These are phyloP conservation scores for Xylariaceae sp. DNA, from an alignment of 2,329 filamentous ascomycete species.

Conservation along the genomic window DNA sequence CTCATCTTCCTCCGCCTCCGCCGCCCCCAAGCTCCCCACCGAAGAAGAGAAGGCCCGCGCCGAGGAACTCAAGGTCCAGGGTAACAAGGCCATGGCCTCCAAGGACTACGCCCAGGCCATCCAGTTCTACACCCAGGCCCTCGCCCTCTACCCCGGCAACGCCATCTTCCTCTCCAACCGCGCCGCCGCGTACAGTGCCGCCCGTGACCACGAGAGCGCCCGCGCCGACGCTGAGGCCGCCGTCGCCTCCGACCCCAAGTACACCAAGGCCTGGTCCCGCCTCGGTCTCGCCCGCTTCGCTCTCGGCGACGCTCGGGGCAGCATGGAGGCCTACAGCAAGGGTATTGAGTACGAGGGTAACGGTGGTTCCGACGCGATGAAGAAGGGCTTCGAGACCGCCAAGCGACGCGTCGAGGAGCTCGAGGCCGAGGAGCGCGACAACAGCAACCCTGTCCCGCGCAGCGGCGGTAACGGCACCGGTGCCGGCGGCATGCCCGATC, in stretches of 20 bases:
- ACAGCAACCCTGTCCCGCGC: slow-evolving; percentile 42
- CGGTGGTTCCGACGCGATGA: slow-evolving; percentile 94
- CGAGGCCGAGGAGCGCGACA: slow-evolving; percentile 47
- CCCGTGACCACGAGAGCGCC: slow-evolving; percentile 77
- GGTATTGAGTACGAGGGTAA: slow-evolving; percentile 93
- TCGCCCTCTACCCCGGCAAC: slow-evolving; percentile 75
- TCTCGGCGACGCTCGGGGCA: slow-evolving; percentile 81
- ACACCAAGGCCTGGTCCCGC: slow-evolving; percentile 96
- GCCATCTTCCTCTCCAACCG: slow-evolving; percentile 97
- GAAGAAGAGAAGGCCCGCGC: slow-evolving; percentile 70
- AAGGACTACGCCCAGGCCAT: slow-evolving; percentile 85
- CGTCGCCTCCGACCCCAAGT: slow-evolving; percentile 79
- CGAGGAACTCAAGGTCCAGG: slow-evolving; percentile 81
- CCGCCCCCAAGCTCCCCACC: slow-evolving; percentile 34
- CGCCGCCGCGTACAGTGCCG: slow-evolving; percentile 84
- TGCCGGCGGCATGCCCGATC: slow-evolving; percentile 62
- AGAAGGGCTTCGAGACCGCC: slow-evolving; percentile 91
- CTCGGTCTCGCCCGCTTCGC: slow-evolving; percentile 89
- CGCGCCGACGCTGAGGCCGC: slow-evolving; percentile 86
- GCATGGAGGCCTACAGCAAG: slow-evolving; percentile 89
- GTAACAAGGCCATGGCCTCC: slow-evolving; percentile 90
- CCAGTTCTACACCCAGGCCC: slow-evolving; percentile 80
- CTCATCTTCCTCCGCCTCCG: slow-evolving; percentile 33
- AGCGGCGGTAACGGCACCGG: slow-evolving; percentile 36
- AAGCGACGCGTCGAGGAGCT: slow-evolving; percentile 82